Base-by-base conservation (phyloP, 352 stramenopile genomes). In the Globisporangium canariense region DNA sequence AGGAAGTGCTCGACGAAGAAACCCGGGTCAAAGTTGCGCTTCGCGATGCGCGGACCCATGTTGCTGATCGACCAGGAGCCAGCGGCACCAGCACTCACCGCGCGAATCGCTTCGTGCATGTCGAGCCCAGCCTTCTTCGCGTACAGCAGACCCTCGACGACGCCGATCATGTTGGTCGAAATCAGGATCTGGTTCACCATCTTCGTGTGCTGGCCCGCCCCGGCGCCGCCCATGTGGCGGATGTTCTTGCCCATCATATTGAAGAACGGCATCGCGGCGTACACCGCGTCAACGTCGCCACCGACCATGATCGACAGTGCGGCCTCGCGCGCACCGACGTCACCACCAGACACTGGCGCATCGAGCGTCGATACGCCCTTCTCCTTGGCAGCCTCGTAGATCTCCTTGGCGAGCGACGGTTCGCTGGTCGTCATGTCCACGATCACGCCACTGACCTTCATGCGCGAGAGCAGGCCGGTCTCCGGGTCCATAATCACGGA, bases 141-240 rank as follows among this genome's bases (percentile, higher is more conserved):
- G 69, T 97, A 97, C 36, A 97, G 62, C 57, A 97, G 68, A 7
- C 88, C 83, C 74, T 97, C 90, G 11, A 91, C 84, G 11, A 97
- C 85, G 38, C 89, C 90, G 57, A 97, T 93, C 88, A 95, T 95
- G 66, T 89, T 92, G 50, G 84, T 93, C 45, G 84, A 80, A 59
- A 95, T 95, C 69, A 94, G 62, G 65, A 94, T 91, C 65, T 98
- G 90, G 70, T 97, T 97, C 60, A 97, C 89, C 87, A 96, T 96
- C 78, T 97, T 97, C 18, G 90, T 96, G 66, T 96, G 84, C 63
- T 97, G 88, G 0, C 90, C 90, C 38, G 86, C 78, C 4, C 90
- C 91, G 18, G 88, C 62, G 11, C 76, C 75, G 30, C 91, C 91
- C 84, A 97, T 96, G 71, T 97, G 87, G 10, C 85, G 81, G 60